Base-by-base conservation (phyloP, 768 basidiomycete species). In the Collybiopsis luxurians region DNA sequence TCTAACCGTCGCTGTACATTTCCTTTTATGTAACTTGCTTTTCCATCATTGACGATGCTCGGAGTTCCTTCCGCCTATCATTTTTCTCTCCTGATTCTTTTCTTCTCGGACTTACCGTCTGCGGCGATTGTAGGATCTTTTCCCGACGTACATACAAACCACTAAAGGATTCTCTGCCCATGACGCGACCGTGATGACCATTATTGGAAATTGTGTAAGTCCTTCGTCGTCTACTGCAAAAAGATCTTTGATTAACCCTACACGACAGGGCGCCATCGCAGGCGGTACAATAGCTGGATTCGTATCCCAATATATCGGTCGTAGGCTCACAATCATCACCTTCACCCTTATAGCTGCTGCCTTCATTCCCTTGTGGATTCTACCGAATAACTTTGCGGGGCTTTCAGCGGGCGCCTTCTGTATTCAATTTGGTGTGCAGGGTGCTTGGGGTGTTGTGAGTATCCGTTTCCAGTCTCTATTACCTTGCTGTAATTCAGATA, bases 381-480 rank as follows among this genome's bases (percentile, higher is more conserved):
- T 96, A 5, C 94, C 94, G 2, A 71, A 63, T 10, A 71, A 77
- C 0, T 95, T 95, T 69, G 68, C 79, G 1, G 79, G 74, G 1
- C 85, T 97, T 10, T 66, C 90, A 0, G 91, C 90, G 0, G 92
- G 92, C 5, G 93, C 92, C 0, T 96, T 95, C 74, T 92, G 82
- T 62, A 75, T 93, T 15, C 92, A 95, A 65, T 83, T 91, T 61
- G 91, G 90, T 47, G 90, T 95, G 0, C 94, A 96, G 67, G 92
- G 92, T 2, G 92, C 91, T 42, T 93, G 90, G 90, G 91, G 91
- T 63, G 86, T 92, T 10, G 89, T 92, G 65, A 61, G 87, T 67
- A 75, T n/a, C 76, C 12, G 75, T 42, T 27, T 39, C 23, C 19
- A 10, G 48, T 28, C 28, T 47, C 11, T 47, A 19, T 6, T 28